Conservation (phyloP, 352 stramenopile genomes). For the Phytophthora pluvialis region DNA sequence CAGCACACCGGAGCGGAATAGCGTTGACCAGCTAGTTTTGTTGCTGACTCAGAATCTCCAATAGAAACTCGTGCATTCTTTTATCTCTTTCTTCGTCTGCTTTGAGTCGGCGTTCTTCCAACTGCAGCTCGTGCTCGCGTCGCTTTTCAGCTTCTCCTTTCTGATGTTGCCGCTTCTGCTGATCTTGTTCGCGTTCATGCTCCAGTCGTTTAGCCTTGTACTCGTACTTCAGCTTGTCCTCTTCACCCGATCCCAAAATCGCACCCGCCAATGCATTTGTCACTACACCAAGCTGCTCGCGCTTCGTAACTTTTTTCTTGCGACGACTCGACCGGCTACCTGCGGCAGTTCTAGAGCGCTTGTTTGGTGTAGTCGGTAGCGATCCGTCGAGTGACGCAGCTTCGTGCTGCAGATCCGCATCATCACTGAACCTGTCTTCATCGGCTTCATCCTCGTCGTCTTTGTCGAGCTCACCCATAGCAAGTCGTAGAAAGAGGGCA, state of each 20-base stretch:
- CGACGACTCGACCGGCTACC: not conserved
- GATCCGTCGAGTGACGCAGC: too few relatives aligned
- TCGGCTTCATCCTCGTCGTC: not conserved
- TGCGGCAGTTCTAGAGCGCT: not conserved
- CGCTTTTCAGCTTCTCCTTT: not conserved
- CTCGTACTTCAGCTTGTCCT: not conserved
- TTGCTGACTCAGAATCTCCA: not conserved
- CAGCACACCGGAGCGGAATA: too few relatives aligned
- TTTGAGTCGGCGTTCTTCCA: not conserved
- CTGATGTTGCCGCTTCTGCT: not conserved
- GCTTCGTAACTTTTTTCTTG: not conserved
- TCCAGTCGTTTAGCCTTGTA: not conserved
- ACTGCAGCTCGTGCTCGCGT: not conserved
- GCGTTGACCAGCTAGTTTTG: not conserved
- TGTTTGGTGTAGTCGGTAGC: too few relatives aligned
- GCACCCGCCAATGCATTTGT: not conserved
- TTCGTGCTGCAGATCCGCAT: too few relatives aligned
- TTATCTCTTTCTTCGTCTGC: not conserved
- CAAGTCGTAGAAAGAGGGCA: conserved; percentile 1
- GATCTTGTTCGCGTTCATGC: not conserved
- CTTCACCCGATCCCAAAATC: not conserved
- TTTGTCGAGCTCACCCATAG: conserved; percentile 11
- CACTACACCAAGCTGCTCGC: not conserved
- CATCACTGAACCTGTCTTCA: not conserved
- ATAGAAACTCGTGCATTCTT: not conserved